Evolutionary conservation across 352 stramenopile species (phyloP), one percentile per base, ranked within the genome.

Genomic region (Aphanomyces stellatus): DNA sequence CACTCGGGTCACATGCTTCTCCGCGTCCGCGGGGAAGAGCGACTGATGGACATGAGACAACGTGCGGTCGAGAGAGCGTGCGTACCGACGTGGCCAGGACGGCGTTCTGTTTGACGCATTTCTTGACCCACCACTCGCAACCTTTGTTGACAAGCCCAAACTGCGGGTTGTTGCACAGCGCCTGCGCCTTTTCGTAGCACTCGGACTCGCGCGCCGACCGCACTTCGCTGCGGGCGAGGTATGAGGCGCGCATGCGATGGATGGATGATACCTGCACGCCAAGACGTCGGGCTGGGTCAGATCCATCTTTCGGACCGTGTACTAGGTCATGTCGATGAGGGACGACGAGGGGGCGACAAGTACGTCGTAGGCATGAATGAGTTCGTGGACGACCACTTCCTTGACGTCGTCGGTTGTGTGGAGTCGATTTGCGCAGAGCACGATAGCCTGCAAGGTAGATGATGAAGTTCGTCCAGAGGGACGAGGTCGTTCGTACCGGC

Each of bases 361-460:
- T 71, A 93, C 85, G 43, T 93, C 85, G 66, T 91, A 93, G 34
- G 85, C 82, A 70, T 93, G 85, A 60, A 93, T 88, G 64, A 93
- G 81, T 62, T 93, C 85, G 62, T 93, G 85, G 30, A 93, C 82
- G 73, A 93, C 85, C 3, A 84, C 88, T 59, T 93, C 85, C 64
- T 91, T 79, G 28, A 93, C 82, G 64, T 93, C 85, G 3, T 76
- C 74, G 1, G 71, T 64, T 27, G 85, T 91, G 62, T 88, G 77
- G 41, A 93, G 69, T 10, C 85, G 78, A 53, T 93, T 93, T 37
- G 85, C 85, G 51, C 85, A 93, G 49, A 93, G 89, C 41, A 93
- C 85, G 55, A 93, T 76, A 3, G 85, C 90, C 60, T 67, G 40
- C 3, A 33, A 28, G 51, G 8, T 51, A 31, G 43, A 25, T 15